Evolutionary conservation across 2,329 filamentous ascomycete genomes (phyloP), one percentile per base, ranked within the genome.

Genomic region (Fusarium buxicola): DNA sequence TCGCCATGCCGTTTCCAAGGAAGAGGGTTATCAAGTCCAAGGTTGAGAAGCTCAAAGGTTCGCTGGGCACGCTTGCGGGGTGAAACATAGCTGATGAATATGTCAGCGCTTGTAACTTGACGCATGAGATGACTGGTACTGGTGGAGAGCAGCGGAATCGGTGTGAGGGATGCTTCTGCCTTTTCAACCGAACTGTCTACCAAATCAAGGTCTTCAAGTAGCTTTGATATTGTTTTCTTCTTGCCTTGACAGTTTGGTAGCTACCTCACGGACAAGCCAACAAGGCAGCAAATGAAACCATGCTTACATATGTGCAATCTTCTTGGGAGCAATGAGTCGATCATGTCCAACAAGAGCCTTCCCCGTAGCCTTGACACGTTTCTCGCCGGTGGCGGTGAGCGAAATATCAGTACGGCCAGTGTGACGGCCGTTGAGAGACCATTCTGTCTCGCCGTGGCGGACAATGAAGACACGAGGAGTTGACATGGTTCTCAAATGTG

Each of bases 361-460:
- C 7, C 94, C 94, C 0, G 94, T 97, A 2, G 90, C 88, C 55
- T 80, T 81, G 56, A 94, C 85, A 58, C 91, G 84, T 75, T 87
- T 91, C 81, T 93, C 91, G 48, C 94, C 94, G 73, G 92, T 90
- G 46, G 83, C 79, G 1, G 94, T 97, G 32, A 97, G 82, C 1
- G 92, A 89, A 5, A 98, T 91, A 72, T 98, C 94, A n/a, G 91
- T 91, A 25, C 81, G 84, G 47, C 93, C 91, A 1, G 94, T 98
- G 78, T 97, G 92, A 48, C 88, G 85, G 53, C 92, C 94, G 68
- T 90, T 90, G 43, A 96, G 86, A 6, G 92, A 96, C 94, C 94
- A 98, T 81, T 96, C 92, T 5, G 94, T 98, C 80, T 97, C 92
- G 78, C 94, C 94, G 74, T 97, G 94, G 69, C 94, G 92, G 74